Base-by-base conservation (phyloP, 129 eudicot species). In the Rutidosis leptorrhynchoides region DNA sequence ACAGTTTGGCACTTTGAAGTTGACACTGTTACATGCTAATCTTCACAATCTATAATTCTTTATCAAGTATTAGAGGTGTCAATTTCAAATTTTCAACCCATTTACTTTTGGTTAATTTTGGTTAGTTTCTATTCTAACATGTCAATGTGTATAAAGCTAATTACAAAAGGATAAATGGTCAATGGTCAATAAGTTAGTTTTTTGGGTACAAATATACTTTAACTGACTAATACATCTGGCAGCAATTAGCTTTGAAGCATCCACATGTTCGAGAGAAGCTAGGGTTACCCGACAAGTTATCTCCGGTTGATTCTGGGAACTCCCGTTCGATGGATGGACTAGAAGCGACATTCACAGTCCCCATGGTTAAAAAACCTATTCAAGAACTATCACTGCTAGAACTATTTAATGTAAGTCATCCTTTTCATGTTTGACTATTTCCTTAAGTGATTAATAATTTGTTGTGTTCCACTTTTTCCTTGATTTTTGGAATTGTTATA, bases 211-310 rank as follows among this genome's bases (percentile, higher is more conserved):
- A 24, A 57, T 3, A 56, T 23, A 12, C 3, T n/a, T n/a, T 62
- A 51, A 17, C 57, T 37, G 7, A 7, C 23, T 24, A 66, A 26
- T 69, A 5, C 22, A 56, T 58, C 37, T 76, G 71, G 82, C 98
- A 92, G 96, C 88, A 77, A 80, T 33, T 92, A 72, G 65, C 69
- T 78, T 71, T 92, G 72, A 74, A 71, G 21, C 73, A 88, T 78
- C 90, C 90, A 26, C 57, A 35, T 64, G 71, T 92, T 64, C 89
- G 90, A 27, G 67, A 74, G 55, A 77, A 73, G 67, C 73, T 92
- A 65, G 96, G 95, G 70, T 75, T 88, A 81, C 89, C 95, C n/a
- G 75, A 62, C 40, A 80, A 35, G 77, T 28, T 25, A 60, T 71
- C 76, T 61, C 43, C 74, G 11, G 62, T 37, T 6, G 49, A 20